These are phyloP conservation scores for Melaleuca alternifolia DNA, from an alignment of 345 rosid genomes.

Conservation along the genomic window DNA sequence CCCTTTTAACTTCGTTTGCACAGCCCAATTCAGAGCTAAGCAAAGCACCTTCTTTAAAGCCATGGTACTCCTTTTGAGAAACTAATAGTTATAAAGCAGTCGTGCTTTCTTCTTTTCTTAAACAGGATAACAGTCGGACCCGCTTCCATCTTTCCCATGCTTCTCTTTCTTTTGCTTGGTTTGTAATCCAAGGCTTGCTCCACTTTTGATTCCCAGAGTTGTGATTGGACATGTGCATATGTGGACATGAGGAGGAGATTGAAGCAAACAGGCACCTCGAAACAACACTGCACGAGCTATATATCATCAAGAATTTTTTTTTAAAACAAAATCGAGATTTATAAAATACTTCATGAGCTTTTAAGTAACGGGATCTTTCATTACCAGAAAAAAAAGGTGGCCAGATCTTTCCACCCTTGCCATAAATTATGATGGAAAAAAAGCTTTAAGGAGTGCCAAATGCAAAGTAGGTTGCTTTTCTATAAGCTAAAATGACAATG, in stretches of 20 bases:
- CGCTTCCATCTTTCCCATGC: not conserved
- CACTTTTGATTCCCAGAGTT: not conserved
- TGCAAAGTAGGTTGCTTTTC: not conserved
- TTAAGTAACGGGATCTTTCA: too few relatives aligned
- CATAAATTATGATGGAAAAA: not conserved
- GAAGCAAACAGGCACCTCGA: not conserved
- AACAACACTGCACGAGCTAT: not conserved
- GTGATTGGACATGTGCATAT: not conserved
- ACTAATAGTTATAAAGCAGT: not conserved
- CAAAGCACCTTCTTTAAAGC: not conserved
- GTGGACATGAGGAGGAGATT: not conserved
- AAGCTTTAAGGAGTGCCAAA: not conserved
- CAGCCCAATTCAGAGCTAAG: not conserved
- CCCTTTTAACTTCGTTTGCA: not conserved
- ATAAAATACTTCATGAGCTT: not conserved
- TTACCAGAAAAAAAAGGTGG: too few relatives aligned
- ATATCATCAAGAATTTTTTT: not conserved
- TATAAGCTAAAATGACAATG: not conserved
- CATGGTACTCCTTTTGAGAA: not conserved
- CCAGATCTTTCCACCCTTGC: fast-evolving
- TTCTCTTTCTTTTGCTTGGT: not conserved
- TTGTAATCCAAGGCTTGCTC: not conserved
- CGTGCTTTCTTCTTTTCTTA: not conserved
- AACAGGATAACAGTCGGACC: not conserved
- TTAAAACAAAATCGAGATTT: not conserved